Conservation (phyloP, 257 asterid species). For the Lycium barbarum region DNA sequence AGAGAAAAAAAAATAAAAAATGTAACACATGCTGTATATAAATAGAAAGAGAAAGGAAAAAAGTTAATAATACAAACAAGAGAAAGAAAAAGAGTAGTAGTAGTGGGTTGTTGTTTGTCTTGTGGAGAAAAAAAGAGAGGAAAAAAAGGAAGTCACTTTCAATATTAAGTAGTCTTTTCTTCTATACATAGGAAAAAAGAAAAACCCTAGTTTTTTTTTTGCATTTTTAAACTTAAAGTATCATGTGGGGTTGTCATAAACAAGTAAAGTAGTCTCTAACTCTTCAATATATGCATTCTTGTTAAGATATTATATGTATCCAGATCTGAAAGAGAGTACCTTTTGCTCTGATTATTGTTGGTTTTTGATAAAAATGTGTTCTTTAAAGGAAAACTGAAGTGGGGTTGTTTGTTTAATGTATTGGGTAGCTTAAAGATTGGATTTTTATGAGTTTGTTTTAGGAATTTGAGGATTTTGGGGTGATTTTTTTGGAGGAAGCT, state of each 20-base stretch:
- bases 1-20: not conserved
- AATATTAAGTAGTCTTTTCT: conserved; percentile 18
- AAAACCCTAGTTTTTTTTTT: conserved; percentile 35
- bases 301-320: not conserved
- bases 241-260: conserved; percentile 27
- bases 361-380: conserved; percentile 17
- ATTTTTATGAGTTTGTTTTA: conserved; percentile 8
- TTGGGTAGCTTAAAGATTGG: conserved; percentile 13
- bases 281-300: conserved; percentile 29
- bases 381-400: not conserved
- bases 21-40: conserved; percentile 18
- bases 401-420: not conserved
- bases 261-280: conserved; percentile 28
- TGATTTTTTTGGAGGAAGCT: conserved; percentile 18
- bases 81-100: conserved; percentile 19
- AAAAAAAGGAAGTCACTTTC: conserved; percentile 25
- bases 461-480: conserved; percentile 12
- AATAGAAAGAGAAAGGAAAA: not conserved
- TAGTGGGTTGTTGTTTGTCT: conserved; percentile 33
- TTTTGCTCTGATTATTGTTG: conserved; percentile 33
- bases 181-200: not conserved
- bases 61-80: not conserved
- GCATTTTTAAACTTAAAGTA: not conserved
- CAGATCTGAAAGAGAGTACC: conserved; percentile 26
- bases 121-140: not conserved